phyloP scores from a whole-genome alignment of 2,329 filamentous ascomycete species.

The Microdochium paspali region DNA sequence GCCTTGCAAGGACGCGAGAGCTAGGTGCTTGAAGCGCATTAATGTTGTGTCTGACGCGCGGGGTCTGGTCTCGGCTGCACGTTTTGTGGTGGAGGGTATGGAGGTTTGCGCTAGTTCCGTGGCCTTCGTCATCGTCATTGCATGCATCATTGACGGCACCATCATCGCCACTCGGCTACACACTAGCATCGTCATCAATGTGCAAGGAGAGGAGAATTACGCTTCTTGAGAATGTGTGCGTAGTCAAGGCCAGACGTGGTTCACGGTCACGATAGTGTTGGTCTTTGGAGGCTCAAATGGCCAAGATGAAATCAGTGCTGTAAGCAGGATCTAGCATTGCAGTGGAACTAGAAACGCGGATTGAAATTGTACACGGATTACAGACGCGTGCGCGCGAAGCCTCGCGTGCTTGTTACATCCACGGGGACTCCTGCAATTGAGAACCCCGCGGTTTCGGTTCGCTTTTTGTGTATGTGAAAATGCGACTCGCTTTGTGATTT shows the following conservation, averaged over 20 bases:
- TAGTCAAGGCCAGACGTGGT: background rate
- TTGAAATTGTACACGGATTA: slow-evolving; percentile 31
- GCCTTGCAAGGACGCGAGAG: too few relatives aligned
- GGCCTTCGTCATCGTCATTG: background rate
- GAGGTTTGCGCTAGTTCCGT: too few relatives aligned
- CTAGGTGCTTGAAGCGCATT: too few relatives aligned
- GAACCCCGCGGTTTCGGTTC: background rate
- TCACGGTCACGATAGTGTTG: background rate
- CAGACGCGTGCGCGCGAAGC: slow-evolving; percentile 4
- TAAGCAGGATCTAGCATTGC: background rate
- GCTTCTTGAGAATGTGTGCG: background rate
- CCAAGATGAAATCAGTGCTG: background rate
- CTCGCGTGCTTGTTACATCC: background rate
- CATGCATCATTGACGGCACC: background rate
- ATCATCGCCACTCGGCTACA: background rate
- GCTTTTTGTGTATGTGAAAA: slow-evolving; percentile 1
- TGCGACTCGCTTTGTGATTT: background rate
- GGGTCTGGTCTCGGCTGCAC: too few relatives aligned
- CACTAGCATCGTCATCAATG: background rate
- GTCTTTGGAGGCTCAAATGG: slow-evolving; percentile 1
- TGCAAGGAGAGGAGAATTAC: too few relatives aligned
- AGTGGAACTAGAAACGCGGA: slow-evolving; percentile 12
- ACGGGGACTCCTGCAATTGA: background rate
- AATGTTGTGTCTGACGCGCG: too few relatives aligned
- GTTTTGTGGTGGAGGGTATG: too few relatives aligned